Base-by-base conservation (phyloP, 139 green algal genomes). In the Yamagishiella unicocca region DNA sequence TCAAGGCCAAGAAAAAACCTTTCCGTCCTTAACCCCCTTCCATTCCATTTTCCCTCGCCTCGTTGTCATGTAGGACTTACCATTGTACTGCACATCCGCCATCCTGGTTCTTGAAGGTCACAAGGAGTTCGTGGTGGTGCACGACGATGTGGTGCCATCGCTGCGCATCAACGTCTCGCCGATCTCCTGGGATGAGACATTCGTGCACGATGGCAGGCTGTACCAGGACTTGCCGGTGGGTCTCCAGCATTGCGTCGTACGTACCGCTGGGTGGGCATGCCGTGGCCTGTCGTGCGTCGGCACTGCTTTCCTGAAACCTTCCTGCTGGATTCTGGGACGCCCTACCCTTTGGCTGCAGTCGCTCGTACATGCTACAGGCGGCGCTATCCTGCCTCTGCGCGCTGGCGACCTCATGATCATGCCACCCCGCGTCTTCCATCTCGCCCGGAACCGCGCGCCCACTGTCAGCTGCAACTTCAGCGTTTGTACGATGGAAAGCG, bases 31-130 rank as follows among this genome's bases (percentile, higher is more conserved):
- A 10, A 68, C 58, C 7, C 58, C 22, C 58, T 68, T 73, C n/a
- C 5, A 43, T 12, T 7, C 19, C n/a, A 12, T 40, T 29, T 42
- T 73, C 21, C 7, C 22, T 35, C 61, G 31, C 14, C 22, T n/a
- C n/a, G 62, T 8, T 6, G 7, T 6, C 35, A 19, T 37, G n/a
- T 64, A 86, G 80, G 80, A 77, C 43, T 45, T 86, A 31, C 80
- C 80, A 43, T 35, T 86, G 43, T 86, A 78, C 64, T 86, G 80
- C 80, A 86, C 64, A 8, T 64, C 38, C 2, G 64, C 27, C 35
- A 79, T 87, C 67, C 38, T 87, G 82, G 82, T 87, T 21, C 82
- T 87, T 46, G 82, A 87, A 43, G 80, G 80, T 14, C 58, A 74
- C 58, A 85, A 75, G 42, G 78, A 85, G 38, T 85, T 85, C 27